A percentile compares a stretch with the other conserved stretches of the same genome.
phyloP scores from a whole-genome alignment of 108 stramenopile species.

The Epipyxis sp. region DNA sequence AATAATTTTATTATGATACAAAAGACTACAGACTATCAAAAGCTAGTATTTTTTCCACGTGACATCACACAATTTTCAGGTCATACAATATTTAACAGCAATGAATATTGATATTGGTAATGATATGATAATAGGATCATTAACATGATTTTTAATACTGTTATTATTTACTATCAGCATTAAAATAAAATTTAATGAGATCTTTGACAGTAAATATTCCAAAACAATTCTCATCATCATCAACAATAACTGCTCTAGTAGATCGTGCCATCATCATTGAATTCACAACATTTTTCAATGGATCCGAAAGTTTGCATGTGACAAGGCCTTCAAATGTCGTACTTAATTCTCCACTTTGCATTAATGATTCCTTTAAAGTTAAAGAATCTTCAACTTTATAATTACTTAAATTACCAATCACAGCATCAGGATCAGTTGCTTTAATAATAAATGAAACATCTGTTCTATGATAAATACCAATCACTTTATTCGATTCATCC shows the following conservation, averaged over 20 bases:
- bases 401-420: background rate
- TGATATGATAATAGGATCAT: too few relatives aligned
- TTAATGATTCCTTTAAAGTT: background rate
- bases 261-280: background rate
- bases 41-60: too few relatives aligned
- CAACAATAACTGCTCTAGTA: background rate
- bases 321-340: background rate
- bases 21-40: too few relatives aligned
- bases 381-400: background rate
- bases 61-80: too few relatives aligned
- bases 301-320: background rate
- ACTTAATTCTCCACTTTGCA: background rate
- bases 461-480: conserved; percentile 1
- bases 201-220: background rate
- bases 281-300: background rate
- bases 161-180: too few relatives aligned
- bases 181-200: background rate
- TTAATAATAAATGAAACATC: conserved; percentile 20
- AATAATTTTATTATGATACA: too few relatives aligned
- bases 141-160: too few relatives aligned
- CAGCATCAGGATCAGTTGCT: background rate
- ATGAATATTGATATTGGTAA: too few relatives aligned
- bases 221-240: background rate
- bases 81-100: too few relatives aligned
- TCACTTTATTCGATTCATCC: background rate